These are phyloP conservation scores for Vigna mungo DNA, from an alignment of 306 rosid species.

Conservation along the genomic window DNA sequence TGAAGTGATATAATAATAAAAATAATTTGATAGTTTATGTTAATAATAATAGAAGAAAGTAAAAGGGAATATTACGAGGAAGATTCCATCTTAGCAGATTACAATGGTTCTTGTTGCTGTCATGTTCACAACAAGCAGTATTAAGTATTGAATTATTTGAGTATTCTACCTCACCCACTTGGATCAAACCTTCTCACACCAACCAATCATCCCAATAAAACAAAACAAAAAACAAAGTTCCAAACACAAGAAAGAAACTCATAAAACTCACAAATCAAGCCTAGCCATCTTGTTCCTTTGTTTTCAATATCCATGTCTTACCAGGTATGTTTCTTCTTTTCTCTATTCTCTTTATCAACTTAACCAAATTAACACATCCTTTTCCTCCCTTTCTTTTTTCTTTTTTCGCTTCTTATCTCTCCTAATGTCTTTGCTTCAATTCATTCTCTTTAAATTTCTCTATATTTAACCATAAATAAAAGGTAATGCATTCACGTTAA, in stretches of 20 bases:
- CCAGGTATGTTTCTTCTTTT: slow-evolving; percentile 16
- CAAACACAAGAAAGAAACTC: background rate
- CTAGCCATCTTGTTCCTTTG: background rate
- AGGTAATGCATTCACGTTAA: no score
- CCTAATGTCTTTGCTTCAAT: no score
- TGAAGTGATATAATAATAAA: no score
- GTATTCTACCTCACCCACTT: background rate
- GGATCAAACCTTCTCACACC: background rate
- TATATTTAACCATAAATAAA: no score
- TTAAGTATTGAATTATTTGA: slow-evolving; percentile 8
- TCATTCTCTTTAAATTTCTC: no score
- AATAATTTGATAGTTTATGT: background rate
- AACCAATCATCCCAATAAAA: slow-evolving; percentile 8
- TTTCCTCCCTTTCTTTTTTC: background rate
- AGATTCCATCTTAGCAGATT: slow-evolving; percentile 49
- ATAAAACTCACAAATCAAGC: slow-evolving; percentile 5
- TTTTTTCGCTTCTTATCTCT: background rate
- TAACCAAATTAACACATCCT: background rate
- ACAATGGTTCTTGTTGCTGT: slow-evolving; percentile 20
- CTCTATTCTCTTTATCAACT: background rate
- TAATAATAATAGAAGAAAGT: background rate
- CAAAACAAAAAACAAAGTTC: background rate
- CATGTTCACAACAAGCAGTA: slow-evolving; percentile 9
- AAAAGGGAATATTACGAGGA: slow-evolving; percentile 48
- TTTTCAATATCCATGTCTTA: slow-evolving; percentile 1